Percentiles rank a stretch among this genome's conserved stretches.
phyloP scores from a whole-genome alignment of 108 stramenopile genomes.

The Chaetoceros tenuissimus region DNA sequence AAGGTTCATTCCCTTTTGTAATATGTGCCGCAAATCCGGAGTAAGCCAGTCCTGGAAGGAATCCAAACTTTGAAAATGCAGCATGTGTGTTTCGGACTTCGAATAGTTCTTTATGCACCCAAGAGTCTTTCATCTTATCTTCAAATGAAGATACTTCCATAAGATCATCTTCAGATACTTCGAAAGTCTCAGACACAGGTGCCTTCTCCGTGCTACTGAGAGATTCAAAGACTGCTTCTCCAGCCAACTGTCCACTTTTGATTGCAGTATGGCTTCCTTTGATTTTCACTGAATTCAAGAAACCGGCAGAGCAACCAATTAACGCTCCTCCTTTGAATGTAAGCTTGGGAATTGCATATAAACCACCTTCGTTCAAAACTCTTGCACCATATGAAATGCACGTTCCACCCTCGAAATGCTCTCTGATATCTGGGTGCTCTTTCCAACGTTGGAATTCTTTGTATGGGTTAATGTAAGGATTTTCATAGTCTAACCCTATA shows the following conservation, averaged over 20 bases:
- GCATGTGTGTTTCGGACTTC: conserved; percentile 95
- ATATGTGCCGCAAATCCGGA: conserved; percentile 87
- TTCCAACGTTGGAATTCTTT: conserved; percentile 98
- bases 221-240: conserved; percentile 84
- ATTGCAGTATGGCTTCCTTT: conserved; percentile 99
- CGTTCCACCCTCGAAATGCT: conserved; percentile 88
- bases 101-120: conserved; percentile 92
- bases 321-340: conserved; percentile 92
- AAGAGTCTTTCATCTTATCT: conserved; percentile 72
- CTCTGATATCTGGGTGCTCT: conserved; percentile 86
- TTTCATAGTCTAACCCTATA: conserved; percentile 96
- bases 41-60: conserved; percentile 86
- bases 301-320: conserved; percentile 94
- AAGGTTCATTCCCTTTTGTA: conserved; percentile 89
- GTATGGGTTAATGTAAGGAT: conserved; percentile 98
- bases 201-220: conserved; percentile 15
- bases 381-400: conserved; percentile 97
- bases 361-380: conserved; percentile 96
- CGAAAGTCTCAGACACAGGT: conserved; percentile 28
- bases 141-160: conserved; percentile 49
- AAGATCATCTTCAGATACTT: conserved; percentile 44
- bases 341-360: conserved; percentile 91
- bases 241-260: conserved; percentile 91
- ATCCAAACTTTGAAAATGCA: conserved; percentile 89
- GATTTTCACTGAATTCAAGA: conserved; percentile 98